Evolutionary conservation across 164 flowering plant genomes (phyloP), one percentile per base, ranked within the genome.

Genomic region (Chloranthus sessilifolius): DNA sequence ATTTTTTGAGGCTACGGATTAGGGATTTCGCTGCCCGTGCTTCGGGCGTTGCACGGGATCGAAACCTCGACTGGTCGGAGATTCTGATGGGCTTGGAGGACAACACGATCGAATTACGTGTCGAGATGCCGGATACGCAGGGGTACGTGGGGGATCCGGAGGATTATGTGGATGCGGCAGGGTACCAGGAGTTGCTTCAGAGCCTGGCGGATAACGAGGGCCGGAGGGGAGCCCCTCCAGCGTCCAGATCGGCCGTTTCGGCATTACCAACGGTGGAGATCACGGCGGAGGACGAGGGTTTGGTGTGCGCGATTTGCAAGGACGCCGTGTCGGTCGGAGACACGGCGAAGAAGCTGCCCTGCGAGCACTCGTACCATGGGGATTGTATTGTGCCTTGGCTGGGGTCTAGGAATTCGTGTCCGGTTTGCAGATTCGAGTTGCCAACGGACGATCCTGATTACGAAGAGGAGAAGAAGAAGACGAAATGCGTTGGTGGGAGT

Each of bases 351-450:
- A 69, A 74, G 50, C 44, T 88, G 64, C 97, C 97, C 1, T 88
- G 97, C 60, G 83, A 77, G 11, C 96, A 88, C 58, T 73, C 73
- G 1, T 88, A 88, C 47, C 96, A 88, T 60, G 87, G 67, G 17
- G 86, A 82, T 14, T 88, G 96, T 58, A 85, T 88, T 29, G 74
- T 77, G 10, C 82, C 82, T 0, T 85, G 94, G 96, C 58, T 88
- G 53, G 74, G 71, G 2, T 58, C 85, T 11, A 63, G 94, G 63
- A 88, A 88, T 49, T 61, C 94, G 10, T 88, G 94, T 49, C 96
- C 96, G 0, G 83, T 88, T 21, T 88, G 96, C 44, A 64, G 96
- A 68, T 85, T 74, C 45, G 88, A 88, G 65, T 52, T 88, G 56
- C 85, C 80, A 2, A 88, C 94, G 0, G 94, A 85, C 53, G 96